These are phyloP conservation scores for Naganishia antarctica DNA, from an alignment of 768 basidiomycete species.

Conservation along the genomic window DNA sequence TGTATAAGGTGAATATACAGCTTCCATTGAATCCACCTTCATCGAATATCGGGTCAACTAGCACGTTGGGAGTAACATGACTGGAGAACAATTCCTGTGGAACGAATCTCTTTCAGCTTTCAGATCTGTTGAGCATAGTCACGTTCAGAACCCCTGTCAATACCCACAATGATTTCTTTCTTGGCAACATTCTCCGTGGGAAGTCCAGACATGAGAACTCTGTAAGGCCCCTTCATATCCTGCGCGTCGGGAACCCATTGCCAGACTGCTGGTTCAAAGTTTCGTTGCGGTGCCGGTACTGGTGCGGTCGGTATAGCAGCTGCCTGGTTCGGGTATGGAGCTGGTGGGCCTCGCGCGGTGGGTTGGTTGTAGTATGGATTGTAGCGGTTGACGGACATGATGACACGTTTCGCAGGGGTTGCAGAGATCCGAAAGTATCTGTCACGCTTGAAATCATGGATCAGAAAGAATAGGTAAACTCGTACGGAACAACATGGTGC, in stretches of 20 bases:
- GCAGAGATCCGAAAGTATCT: not conserved
- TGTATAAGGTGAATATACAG: slow-evolving; percentile 11
- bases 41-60: slow-evolving; percentile 6
- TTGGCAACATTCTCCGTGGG: slow-evolving; percentile 24
- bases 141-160: too few relatives aligned
- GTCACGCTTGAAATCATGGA: not conserved
- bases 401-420: not conserved
- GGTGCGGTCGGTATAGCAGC: not conserved
- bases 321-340: not conserved
- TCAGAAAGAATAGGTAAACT: too few relatives aligned
- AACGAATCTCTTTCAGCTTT: not conserved
- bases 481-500: too few relatives aligned
- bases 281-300: not conserved
- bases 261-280: slow-evolving; percentile 14
- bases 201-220: slow-evolving; percentile 24
- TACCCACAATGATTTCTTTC: slow-evolving; percentile 26
- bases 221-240: slow-evolving; percentile 13
- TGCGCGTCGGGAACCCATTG: slow-evolving; percentile 22
- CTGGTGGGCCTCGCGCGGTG: not conserved
- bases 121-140: too few relatives aligned
- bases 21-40: slow-evolving; percentile 11
- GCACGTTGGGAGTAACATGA: slow-evolving; percentile 13
- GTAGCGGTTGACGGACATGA: slow-evolving; percentile 19
- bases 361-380: slow-evolving; percentile 23
- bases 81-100: slow-evolving; percentile 15